A percentile compares a stretch with the other conserved stretches of the same genome.
Evolutionary conservation across 345 rosid species (phyloP).

Genomic region (Alliaria petiolata): DNA sequence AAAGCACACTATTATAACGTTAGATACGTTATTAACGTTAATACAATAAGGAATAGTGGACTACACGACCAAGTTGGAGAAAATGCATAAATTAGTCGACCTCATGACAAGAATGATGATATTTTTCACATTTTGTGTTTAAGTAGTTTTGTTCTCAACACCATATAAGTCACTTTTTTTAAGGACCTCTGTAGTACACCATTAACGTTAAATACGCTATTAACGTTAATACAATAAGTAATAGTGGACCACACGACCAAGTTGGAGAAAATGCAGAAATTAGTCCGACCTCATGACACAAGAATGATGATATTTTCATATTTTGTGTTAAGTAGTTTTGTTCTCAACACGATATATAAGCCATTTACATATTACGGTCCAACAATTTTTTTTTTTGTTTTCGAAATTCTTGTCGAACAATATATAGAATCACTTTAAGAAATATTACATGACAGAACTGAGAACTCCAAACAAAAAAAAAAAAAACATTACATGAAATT

Average conservation of each 20-base stretch:
- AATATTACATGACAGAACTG: neutral
- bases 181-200: neutral
- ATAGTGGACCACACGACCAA: slow-evolving; percentile 9
- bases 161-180: too few relatives aligned
- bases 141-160: neutral
- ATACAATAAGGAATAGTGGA: neutral
- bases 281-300: slow-evolving; percentile 3
- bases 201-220: neutral
- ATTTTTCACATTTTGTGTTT: neutral
- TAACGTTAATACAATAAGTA: neutral
- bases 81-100: neutral
- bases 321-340: neutral
- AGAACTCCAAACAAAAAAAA: neutral
- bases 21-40: neutral
- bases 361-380: neutral
- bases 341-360: neutral
- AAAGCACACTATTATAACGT: neutral
- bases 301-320: neutral
- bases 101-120: neutral
- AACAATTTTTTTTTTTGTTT: too few relatives aligned
- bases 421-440: neutral
- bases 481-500: neutral
- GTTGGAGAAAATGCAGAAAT: neutral
- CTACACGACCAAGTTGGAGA: neutral
- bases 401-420: too few relatives aligned